Evolutionary conservation across 2,329 filamentous ascomycete genomes (phyloP).

Genomic region (Mycosphaerella arachidis): DNA sequence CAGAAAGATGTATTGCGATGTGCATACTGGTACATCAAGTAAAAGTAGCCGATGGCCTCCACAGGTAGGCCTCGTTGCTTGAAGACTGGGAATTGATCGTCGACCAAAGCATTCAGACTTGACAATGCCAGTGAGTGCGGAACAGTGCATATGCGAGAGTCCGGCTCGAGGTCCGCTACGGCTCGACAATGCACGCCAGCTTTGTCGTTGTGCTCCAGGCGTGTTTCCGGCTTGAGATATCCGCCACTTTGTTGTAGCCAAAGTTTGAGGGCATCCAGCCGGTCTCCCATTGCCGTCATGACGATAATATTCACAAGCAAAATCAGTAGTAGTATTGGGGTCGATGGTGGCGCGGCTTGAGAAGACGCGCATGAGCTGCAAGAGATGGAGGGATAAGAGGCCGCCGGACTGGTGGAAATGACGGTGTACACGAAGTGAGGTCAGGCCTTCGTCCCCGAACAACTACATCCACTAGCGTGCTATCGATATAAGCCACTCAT

Average conservation of each 20-base stretch:
- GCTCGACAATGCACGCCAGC: conserved; percentile 30
- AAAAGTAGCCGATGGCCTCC: conserved; percentile 35
- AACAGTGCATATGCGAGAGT: conserved; percentile 23
- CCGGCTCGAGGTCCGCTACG: conserved; percentile 14
- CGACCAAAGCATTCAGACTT: conserved; percentile 35
- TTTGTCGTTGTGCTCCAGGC: conserved; percentile 20
- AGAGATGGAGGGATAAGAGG: too few relatives aligned
- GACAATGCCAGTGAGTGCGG: conserved; percentile 34
- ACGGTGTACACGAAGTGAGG: too few relatives aligned
- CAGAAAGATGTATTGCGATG: conserved; percentile 33
- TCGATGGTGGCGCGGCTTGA: too few relatives aligned
- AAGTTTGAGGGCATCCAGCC: conserved; percentile 22
- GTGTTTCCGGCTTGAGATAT: conserved; percentile 27
- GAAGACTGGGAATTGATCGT: conserved; percentile 32
- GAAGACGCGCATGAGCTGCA: too few relatives aligned
- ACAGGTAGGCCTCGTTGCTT: conserved; percentile 23
- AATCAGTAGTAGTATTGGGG: neutral
- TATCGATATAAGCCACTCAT: too few relatives aligned
- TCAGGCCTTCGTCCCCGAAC: too few relatives aligned
- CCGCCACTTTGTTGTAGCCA: conserved; percentile 33
- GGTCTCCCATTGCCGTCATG: neutral
- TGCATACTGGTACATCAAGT: conserved; percentile 35
- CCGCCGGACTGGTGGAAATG: too few relatives aligned
- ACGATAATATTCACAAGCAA: too few relatives aligned
- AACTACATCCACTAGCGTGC: too few relatives aligned